Evolutionary conservation across 441 rosid genomes (phyloP).

Genomic region (Biscutella laevigata): DNA sequence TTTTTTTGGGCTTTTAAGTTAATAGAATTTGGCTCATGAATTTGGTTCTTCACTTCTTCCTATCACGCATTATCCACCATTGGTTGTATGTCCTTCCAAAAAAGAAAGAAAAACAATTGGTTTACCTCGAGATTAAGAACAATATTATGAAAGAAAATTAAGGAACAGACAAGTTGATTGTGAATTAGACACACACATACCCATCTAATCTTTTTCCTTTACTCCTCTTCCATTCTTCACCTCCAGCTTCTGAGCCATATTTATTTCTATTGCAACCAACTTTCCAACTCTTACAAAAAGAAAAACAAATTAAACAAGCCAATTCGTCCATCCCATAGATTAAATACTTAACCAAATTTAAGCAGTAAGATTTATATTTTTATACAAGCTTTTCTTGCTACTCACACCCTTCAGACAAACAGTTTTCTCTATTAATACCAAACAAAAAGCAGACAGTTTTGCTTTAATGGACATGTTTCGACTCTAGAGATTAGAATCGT

Average conservation of each 20-base stretch:
- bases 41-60: not conserved
- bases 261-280: not conserved
- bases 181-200: constrained; percentile 24
- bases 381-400: not conserved
- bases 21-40: no score
- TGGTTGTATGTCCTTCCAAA: not conserved
- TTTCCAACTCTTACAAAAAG: not conserved
- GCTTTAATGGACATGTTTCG: not conserved
- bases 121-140: constrained; percentile 1
- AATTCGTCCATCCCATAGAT: constrained; percentile 18
- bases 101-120: not conserved
- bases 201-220: constrained; percentile 12
- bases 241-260: constrained; percentile 40
- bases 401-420: no score
- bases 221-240: constrained; percentile 29
- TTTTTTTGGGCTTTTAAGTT: no score
- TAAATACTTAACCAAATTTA: constrained; percentile 13
- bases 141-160: constrained; percentile 18
- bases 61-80: no score
- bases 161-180: no score
- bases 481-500: not conserved
- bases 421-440: constrained; percentile 2
- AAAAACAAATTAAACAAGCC: not conserved
- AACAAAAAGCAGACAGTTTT: not conserved
- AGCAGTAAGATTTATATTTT: not conserved